Percentiles rank a stretch among this genome's conserved stretches.
phyloP scores from a whole-genome alignment of 768 basidiomycete species.

The Termitomyces sp. region DNA sequence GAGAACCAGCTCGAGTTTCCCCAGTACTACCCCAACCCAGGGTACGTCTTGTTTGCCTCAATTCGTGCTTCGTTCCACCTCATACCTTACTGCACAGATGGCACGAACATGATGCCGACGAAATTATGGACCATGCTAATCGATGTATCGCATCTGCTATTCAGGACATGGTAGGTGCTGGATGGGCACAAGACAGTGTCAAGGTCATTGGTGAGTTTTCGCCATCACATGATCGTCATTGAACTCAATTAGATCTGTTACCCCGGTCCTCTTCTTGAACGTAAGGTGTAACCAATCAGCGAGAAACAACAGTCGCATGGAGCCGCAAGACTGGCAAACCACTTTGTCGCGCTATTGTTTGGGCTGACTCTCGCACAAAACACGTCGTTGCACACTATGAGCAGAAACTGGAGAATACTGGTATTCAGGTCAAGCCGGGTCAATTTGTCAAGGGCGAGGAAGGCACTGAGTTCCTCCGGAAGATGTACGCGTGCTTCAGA shows the following conservation, averaged over 20 bases:
- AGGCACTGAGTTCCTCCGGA: slow-evolving; percentile 60
- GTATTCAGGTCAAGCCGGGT: slow-evolving; percentile 70
- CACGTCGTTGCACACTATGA: slow-evolving; percentile 80
- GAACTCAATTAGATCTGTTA: not conserved
- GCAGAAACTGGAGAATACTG: slow-evolving; percentile 65
- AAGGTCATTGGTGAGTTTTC: slow-evolving; percentile 80
- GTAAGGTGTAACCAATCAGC: slow-evolving; percentile 92
- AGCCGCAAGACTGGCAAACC: slow-evolving; percentile 87
- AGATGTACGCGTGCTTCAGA: slow-evolving; percentile 49
- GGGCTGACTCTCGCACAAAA: slow-evolving; percentile 94
- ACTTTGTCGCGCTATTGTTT: slow-evolving; percentile 87
- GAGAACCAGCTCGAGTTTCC: slow-evolving; percentile 92
- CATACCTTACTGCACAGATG: slow-evolving; percentile 49
- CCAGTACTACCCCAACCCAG: slow-evolving; percentile 89
- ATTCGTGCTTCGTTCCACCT: not conserved
- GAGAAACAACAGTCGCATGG: slow-evolving; percentile 96
- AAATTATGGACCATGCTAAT: slow-evolving; percentile 75
- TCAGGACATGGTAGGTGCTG: slow-evolving; percentile 65
- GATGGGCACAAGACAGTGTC: slow-evolving; percentile 78
- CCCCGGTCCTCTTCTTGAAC: not conserved
- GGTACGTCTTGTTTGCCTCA: slow-evolving; percentile 39
- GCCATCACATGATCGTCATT: slow-evolving; percentile 19
- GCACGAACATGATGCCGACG: slow-evolving; percentile 92
- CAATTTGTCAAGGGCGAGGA: slow-evolving; percentile 70
- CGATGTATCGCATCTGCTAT: slow-evolving; percentile 74